Evolutionary conservation across 2,329 filamentous ascomycete genomes (phyloP).

Genomic region (Leptographium radiaticola): DNA sequence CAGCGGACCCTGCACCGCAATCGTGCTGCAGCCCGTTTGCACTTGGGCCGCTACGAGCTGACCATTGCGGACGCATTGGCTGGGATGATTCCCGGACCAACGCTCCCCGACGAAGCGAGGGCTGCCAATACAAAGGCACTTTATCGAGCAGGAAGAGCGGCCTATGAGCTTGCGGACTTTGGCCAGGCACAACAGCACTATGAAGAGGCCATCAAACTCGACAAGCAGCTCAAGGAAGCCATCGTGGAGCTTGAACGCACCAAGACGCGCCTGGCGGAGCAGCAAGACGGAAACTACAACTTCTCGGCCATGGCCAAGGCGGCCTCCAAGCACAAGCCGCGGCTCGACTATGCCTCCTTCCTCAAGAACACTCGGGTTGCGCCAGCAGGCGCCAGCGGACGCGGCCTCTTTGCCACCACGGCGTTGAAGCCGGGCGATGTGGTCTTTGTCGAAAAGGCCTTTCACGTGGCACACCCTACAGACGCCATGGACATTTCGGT

Average conservation of each 20-base stretch:
- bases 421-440: slow-evolving; percentile 25
- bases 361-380: slow-evolving; percentile 18
- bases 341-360: slow-evolving; percentile 22
- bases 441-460: slow-evolving; percentile 28
- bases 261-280: slow-evolving; percentile 15
- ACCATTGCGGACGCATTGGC: slow-evolving; percentile 20
- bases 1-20: slow-evolving; percentile 16
- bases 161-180: slow-evolving; percentile 8
- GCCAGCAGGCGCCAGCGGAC: slow-evolving; percentile 22
- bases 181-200: neutral
- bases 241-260: neutral
- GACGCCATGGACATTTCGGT: slow-evolving; percentile 29
- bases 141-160: slow-evolving; percentile 6
- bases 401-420: slow-evolving; percentile 27
- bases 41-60: slow-evolving; percentile 20
- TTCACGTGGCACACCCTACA: slow-evolving; percentile 24
- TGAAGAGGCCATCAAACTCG: slow-evolving; percentile 6
- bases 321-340: slow-evolving; percentile 7
- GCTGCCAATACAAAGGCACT: slow-evolving; percentile 6
- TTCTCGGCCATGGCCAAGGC: slow-evolving; percentile 15
- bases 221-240: neutral
- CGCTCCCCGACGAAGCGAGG: neutral
- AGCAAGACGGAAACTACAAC: slow-evolving; percentile 17
- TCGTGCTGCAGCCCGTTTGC: slow-evolving; percentile 19
- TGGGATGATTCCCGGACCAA: slow-evolving; percentile 13